Base-by-base conservation (phyloP, 306 rosid genomes). In the Citrullus amarus region DNA sequence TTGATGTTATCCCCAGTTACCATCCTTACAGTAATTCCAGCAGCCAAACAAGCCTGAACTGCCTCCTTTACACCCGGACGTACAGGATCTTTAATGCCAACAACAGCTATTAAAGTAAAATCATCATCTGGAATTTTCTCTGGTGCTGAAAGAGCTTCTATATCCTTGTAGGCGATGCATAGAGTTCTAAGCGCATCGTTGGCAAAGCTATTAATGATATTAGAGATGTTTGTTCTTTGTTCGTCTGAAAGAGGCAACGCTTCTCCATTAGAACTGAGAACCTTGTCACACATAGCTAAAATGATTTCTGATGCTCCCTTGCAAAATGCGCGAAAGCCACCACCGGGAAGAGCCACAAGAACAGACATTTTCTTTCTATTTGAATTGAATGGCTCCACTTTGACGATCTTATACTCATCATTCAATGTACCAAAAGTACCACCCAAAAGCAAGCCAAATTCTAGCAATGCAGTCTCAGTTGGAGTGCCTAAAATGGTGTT, bases 71-170 rank as follows among this genome's bases (percentile, higher is more conserved):
- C 97, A 0, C 91, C 91, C 0, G 96, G 90, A 56, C 97, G 89
- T 44, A 95, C 93, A 48, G 99, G 99, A 86, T 95, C 97, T 83
- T 92, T 92, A 74, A 95, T 92, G 46, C 99, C 99, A 59, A 95
- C 75, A 18, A 95, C 85, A 13, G 95, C 83, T 57, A 92, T 85
- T 28, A 92, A 80, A 4, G 91, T 86, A 80, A 85, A 95, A 36
- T 78, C 78, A 18, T 81, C 88, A 18, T 86, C 97, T 32, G 97
- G 97, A 79, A 91, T 84, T 81, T 38, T 53, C 50, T 11, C 53
- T 20, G 58, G 86, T 41, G 50, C 48, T 18, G 51, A 50, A 22
- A 63, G 20, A 32, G 28, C 88, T 72, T 88, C 82, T 8, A 85
- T 58, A 58, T 95, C 95, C 79, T 78, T 88, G 80, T 83, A 91